These are phyloP conservation scores for Daldinia concentrica DNA, from an alignment of 495 filamentous ascomycete species.

Conservation along the genomic window DNA sequence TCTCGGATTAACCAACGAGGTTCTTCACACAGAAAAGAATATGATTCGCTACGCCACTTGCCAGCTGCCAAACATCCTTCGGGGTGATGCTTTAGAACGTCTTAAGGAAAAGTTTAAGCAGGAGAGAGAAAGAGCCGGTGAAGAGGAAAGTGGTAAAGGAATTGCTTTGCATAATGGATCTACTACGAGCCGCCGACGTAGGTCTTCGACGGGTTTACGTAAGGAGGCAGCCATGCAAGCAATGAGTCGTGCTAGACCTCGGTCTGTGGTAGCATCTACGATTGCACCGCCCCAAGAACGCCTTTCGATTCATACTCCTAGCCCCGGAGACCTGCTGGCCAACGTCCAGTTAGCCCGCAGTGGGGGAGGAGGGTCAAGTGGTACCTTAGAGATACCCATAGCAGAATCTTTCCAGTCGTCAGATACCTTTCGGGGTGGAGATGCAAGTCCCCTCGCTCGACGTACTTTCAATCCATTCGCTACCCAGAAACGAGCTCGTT, in stretches of 20 bases:
- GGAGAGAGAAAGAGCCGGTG: constrained; percentile 83
- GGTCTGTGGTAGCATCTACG: constrained; percentile 44
- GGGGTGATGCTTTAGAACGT: constrained; percentile 82
- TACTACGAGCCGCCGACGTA: constrained; percentile 65
- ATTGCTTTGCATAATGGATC: constrained; percentile 90
- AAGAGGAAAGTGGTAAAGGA: constrained; percentile 88
- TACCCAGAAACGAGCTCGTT: constrained; percentile 61
- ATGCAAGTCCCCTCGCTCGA: constrained; percentile 67
- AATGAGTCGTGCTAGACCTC: constrained; percentile 56
- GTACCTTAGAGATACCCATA: constrained; percentile 49
- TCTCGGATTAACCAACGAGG: constrained; percentile 88
- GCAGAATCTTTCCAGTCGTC: constrained; percentile 50
- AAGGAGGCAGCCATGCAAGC: constrained; percentile 84
- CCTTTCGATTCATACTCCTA: constrained; percentile 57
- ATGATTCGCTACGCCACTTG: constrained; percentile 93
- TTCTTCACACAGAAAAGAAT: constrained; percentile 86
- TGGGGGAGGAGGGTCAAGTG: constrained; percentile 49
- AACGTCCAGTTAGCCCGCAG: constrained; percentile 78
- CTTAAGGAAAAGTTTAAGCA: constrained; percentile 92
- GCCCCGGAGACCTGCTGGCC: constrained; percentile 81
- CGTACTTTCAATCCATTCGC: constrained; percentile 66
- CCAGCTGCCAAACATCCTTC: constrained; percentile 90
- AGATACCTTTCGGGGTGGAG: constrained; percentile 35
- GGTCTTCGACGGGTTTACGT: constrained; percentile 77
- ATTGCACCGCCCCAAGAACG: constrained; percentile 48